Conservation (phyloP, 2,329 filamentous ascomycete species). For the Cercospora berteroae region DNA sequence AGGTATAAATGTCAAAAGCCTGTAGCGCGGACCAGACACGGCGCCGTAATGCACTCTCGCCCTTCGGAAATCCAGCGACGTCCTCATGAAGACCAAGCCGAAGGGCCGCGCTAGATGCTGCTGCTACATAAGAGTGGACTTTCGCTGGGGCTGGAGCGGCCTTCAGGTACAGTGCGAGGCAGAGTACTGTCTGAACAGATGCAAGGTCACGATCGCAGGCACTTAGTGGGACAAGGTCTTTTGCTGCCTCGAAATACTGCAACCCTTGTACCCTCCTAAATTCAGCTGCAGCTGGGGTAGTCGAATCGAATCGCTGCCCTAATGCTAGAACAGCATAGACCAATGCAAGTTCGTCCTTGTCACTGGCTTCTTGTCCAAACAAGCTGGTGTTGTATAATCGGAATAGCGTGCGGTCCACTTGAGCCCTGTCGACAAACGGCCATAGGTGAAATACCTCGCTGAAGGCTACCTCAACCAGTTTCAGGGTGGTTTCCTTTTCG, state of each 20-base stretch:
- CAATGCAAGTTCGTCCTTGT: constrained; percentile 23
- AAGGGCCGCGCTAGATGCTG: constrained; percentile 22
- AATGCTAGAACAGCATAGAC: constrained; percentile 22
- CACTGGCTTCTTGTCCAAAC: constrained; percentile 21
- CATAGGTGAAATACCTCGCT: constrained; percentile 21
- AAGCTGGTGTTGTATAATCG: constrained; percentile 20
- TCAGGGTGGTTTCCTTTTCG: constrained; percentile 7
- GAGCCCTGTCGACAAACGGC: constrained; percentile 21
- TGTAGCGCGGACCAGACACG: constrained; percentile 21
- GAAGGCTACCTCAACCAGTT: constrained; percentile 18
- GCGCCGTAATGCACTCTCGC: constrained; percentile 20
- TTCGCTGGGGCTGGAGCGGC: constrained; percentile 15
- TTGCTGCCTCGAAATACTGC: constrained; percentile 21
- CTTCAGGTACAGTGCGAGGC: constrained; percentile 24
- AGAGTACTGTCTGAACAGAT: constrained; percentile 22
- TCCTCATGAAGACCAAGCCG: constrained; percentile 25
- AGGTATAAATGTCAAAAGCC: constrained; percentile 19
- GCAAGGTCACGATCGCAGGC: constrained; percentile 23
- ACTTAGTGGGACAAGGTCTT: constrained; percentile 16
- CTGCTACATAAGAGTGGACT: constrained; percentile 20
- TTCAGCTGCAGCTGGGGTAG: neutral
- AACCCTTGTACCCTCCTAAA: constrained; percentile 13
- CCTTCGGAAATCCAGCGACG: constrained; percentile 12
- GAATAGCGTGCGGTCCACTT: constrained; percentile 18
- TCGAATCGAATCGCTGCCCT: constrained; percentile 22